Base-by-base conservation (phyloP, 2,329 filamentous ascomycete species). In the Penicillium sp. region DNA sequence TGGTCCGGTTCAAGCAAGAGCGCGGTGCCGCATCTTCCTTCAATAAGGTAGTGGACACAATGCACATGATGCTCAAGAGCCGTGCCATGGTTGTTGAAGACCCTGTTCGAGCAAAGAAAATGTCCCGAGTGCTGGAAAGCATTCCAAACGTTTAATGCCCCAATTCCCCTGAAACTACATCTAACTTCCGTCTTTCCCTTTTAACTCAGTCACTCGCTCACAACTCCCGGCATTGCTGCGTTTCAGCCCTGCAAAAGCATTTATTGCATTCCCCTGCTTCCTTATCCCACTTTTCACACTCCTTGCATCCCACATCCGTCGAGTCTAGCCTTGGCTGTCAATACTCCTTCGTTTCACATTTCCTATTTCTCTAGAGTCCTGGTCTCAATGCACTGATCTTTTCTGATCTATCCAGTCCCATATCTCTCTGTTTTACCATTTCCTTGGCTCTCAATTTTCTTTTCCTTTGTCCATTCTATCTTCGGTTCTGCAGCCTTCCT, bases 21-120 rank as follows among this genome's bases (percentile, higher is more conserved):
- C 84, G 84, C 47, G 93, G 91, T n/a, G 90, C 91, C 1, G 89
- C 88, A 29, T 93, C 86, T 59, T 93, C 86, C 57, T 95, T 97
- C 71, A 80, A 88, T 64, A 84, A 82, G 62, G 86, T 95, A 8
- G 80, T 94, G 22, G 85, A 89, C 49, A 85, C 86, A 3, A 76
- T 96, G 58, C 78, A 84, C 55, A 75, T 79, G 16, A 79, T 88
- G 13, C 82, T 94, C 64, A 76, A 75, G 53, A 74, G 74, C 49
- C 80, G 84, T 23, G 76, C 77, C 22, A 72, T 90, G 57, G 70
- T 95, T 24, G 81, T 95, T 22, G 73, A 79, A 29, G 86, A 89
- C 60, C 76, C 77, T 54, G 72, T 69, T 44, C 85, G 83, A 68
- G 75, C 76, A 55, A 84, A 81, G 71, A 86, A 85, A 77, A 89